Evolutionary conservation across 2,329 filamentous ascomycete genomes (phyloP).

Genomic region (Alternaria sp.): DNA sequence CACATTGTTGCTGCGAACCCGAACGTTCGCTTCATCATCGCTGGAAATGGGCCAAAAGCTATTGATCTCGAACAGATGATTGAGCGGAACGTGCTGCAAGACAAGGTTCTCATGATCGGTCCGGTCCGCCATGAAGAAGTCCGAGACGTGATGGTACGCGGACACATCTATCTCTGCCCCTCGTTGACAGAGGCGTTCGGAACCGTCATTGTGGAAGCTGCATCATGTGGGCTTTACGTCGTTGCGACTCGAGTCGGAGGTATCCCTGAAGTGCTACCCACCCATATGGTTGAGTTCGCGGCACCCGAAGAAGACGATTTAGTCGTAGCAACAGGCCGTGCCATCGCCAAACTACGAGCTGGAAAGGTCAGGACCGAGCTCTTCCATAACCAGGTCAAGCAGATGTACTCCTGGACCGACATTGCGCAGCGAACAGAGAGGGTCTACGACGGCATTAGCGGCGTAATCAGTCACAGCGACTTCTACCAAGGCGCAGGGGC

Average conservation of each 20-base stretch:
- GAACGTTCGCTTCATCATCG: slow-evolving; percentile 96
- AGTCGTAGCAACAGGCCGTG: slow-evolving; percentile 84
- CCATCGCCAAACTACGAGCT: slow-evolving; percentile 83
- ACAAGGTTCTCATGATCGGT: slow-evolving; percentile 90
- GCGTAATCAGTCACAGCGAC: slow-evolving; percentile 81
- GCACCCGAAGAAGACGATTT: slow-evolving; percentile 96
- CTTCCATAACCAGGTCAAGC: slow-evolving; percentile 95
- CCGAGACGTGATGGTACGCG: slow-evolving; percentile 94
- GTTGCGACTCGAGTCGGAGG: slow-evolving; percentile 96
- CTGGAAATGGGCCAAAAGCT: slow-evolving; percentile 92
- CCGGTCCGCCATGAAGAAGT: slow-evolving; percentile 95
- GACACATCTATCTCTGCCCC: slow-evolving; percentile 95
- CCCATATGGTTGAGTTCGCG: slow-evolving; percentile 97
- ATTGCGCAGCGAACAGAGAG: slow-evolving; percentile 92
- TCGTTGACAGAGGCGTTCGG: slow-evolving; percentile 96
- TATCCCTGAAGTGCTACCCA: slow-evolving; percentile 93
- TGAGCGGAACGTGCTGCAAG: slow-evolving; percentile 90
- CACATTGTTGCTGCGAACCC: slow-evolving; percentile 87
- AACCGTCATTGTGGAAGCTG: slow-evolving; percentile 96
- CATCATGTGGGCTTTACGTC: slow-evolving; percentile 93
- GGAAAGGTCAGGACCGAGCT: slow-evolving; percentile 89
- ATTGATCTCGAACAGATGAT: slow-evolving; percentile 99
- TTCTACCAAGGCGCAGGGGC: slow-evolving; percentile 85
- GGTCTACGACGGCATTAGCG: slow-evolving; percentile 92
- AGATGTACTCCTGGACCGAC: slow-evolving; percentile 99